These are phyloP conservation scores for Solanum pinnatisectum DNA, from an alignment of 257 asterid genomes.

Conservation along the genomic window DNA sequence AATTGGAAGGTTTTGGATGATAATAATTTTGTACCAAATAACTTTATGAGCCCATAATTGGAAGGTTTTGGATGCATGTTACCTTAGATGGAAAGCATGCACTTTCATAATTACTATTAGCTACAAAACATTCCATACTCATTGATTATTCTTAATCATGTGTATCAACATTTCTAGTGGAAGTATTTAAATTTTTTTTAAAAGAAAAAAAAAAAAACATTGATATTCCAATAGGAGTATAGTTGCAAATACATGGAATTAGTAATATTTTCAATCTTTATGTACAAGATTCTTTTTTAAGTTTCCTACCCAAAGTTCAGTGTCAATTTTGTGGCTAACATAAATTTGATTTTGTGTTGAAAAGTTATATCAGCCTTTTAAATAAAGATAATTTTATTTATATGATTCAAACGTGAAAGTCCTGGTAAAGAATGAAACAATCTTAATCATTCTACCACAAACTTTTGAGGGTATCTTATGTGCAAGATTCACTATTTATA, in stretches of 20 bases:
- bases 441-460: not conserved
- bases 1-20: not conserved
- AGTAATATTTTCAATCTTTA: not conserved
- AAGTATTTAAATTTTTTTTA: not conserved
- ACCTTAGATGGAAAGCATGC: not conserved
- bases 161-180: not conserved
- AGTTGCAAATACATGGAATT: too few species aligned
- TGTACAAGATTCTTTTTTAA: not conserved
- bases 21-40: not conserved
- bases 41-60: not conserved
- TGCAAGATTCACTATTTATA: not conserved
- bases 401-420: too few species aligned
- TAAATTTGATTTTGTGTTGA: too few species aligned
- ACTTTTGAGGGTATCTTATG: not conserved
- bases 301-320: not conserved
- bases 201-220: not conserved
- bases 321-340: not conserved
- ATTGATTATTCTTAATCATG: too few species aligned
- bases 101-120: not conserved
- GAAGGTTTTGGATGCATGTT: not conserved
- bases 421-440: not conserved
- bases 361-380: too few species aligned
- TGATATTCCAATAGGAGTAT: not conserved
- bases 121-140: not conserved
- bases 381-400: too few species aligned